These are phyloP conservation scores for Cladosporium colombiae DNA, from an alignment of 2,329 filamentous ascomycete species.

Conservation along the genomic window DNA sequence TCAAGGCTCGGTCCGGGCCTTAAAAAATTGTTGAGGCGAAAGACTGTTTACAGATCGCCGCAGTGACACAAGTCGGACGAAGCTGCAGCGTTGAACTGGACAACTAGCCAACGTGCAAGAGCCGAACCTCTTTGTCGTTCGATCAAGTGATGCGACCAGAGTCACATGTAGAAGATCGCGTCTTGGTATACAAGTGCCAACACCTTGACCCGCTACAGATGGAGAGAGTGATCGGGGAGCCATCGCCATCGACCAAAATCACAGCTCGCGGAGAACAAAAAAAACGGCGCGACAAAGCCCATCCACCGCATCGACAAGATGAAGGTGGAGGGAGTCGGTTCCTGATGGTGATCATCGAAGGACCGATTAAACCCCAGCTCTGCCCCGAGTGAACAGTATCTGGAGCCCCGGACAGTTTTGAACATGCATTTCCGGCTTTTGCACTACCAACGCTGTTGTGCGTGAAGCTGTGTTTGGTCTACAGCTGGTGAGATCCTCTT, in stretches of 20 bases:
- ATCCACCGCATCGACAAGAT: too few relatives aligned
- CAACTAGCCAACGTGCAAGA: background rate
- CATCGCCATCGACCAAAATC: background rate
- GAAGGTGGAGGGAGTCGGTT: conserved; percentile 1
- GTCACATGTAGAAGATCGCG: background rate
- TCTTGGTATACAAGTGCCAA: background rate
- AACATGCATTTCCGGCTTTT: background rate
- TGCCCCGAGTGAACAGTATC: conserved; percentile 6
- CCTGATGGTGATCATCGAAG: background rate
- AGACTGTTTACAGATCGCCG: background rate
- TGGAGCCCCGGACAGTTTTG: conserved; percentile 11
- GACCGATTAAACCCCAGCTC: conserved; percentile 12
- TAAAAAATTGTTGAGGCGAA: conserved; percentile 1
- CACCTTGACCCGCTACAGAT: background rate
- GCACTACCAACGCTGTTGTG: background rate
- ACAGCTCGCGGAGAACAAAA: background rate
- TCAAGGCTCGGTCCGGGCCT: conserved; percentile 3
- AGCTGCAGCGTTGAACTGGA: background rate
- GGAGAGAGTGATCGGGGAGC: background rate
- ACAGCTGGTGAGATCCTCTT: background rate
- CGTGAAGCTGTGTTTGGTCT: background rate
- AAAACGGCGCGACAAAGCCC: too few relatives aligned
- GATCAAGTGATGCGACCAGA: background rate
- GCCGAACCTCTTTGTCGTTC: background rate
- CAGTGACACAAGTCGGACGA: background rate